Evolutionary conservation across 148 eudicot species (phyloP).

Genomic region (Vaccinium darrowii): DNA sequence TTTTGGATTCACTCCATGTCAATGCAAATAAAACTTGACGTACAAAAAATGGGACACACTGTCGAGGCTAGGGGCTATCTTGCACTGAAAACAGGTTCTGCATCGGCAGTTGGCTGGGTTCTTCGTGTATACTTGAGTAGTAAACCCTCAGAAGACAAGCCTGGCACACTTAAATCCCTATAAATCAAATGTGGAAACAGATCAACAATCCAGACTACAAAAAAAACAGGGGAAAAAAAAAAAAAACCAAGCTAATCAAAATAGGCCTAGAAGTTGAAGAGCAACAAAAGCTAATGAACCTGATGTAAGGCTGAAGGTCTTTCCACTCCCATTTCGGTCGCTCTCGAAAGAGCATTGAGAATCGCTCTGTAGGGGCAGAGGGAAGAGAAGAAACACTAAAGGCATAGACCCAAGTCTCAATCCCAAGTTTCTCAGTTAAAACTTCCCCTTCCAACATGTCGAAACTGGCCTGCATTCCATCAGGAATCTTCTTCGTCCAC

Average conservation of each 20-base stretch:
- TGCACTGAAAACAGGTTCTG: slow-evolving; percentile 85
- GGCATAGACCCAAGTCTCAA: slow-evolving; percentile 63
- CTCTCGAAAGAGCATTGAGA: slow-evolving; percentile 67
- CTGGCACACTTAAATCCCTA: slow-evolving; percentile 91
- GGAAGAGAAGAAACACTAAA: slow-evolving; percentile 85
- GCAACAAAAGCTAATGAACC: slow-evolving; percentile 34
- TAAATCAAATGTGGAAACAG: background rate
- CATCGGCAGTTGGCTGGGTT: slow-evolving; percentile 70
- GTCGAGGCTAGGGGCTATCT: slow-evolving; percentile 35
- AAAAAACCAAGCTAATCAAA: background rate
- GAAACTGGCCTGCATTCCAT: slow-evolving; percentile 57
- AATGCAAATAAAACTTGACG: background rate
- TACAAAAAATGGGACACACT: background rate
- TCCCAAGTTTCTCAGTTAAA: slow-evolving; percentile 72
- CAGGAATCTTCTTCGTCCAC: slow-evolving; percentile 68
- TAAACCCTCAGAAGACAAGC: slow-evolving; percentile 84
- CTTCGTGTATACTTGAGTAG: slow-evolving; percentile 94
- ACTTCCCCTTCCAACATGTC: slow-evolving; percentile 89
- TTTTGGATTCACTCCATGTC: background rate
- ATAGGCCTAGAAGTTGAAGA: background rate
- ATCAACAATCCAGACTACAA: background rate
- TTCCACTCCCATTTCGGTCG: slow-evolving; percentile 93
- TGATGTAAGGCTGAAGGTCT: slow-evolving; percentile 87
- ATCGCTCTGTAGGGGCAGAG: slow-evolving; percentile 75
- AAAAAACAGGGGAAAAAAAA: background rate